These are phyloP conservation scores for Paecilomyces variotii DNA, from an alignment of 2,329 filamentous ascomycete genomes.

Conservation along the genomic window DNA sequence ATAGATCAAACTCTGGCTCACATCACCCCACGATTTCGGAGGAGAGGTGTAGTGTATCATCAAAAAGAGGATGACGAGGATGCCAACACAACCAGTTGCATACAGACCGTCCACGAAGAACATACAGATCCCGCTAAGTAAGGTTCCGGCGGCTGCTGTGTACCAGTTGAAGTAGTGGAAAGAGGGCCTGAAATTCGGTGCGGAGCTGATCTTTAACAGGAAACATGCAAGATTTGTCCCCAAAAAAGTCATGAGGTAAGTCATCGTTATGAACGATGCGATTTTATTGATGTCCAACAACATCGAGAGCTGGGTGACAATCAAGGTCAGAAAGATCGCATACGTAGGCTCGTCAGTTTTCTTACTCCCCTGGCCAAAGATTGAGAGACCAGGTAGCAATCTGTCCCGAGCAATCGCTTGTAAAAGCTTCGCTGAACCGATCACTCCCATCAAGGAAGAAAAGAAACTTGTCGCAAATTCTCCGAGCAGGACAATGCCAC, in stretches of 20 bases:
- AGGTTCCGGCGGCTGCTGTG: conserved; percentile 64
- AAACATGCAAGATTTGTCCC: conserved; percentile 86
- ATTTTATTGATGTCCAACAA: conserved; percentile 81
- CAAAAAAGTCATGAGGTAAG: conserved; percentile 85
- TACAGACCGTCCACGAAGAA: conserved; percentile 83
- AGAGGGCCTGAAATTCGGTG: conserved; percentile 79
- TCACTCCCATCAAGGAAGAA: conserved; percentile 78
- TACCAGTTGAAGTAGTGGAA: conserved; percentile 88
- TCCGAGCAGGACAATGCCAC: conserved; percentile 64
- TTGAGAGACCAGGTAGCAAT: conserved; percentile 64
- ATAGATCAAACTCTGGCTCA: conserved; percentile 83
- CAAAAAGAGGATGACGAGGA: conserved; percentile 69
- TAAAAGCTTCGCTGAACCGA: conserved; percentile 75
- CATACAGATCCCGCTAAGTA: conserved; percentile 75
- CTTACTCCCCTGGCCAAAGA: conserved; percentile 67
- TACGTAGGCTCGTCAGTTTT: conserved; percentile 66
- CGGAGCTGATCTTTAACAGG: conserved; percentile 74
- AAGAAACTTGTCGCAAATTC: conserved; percentile 79
- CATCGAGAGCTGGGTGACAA: conserved; percentile 69
- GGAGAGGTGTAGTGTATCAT: conserved; percentile 79
- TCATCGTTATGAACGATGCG: conserved; percentile 83
- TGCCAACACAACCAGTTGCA: conserved; percentile 63
- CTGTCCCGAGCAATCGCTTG: conserved; percentile 75
- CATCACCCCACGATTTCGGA: conserved; percentile 83
- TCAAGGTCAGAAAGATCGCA: conserved; percentile 68